phyloP scores from a whole-genome alignment of 805 yeast genomes.

The Cyberlindnera mississippiensis region DNA sequence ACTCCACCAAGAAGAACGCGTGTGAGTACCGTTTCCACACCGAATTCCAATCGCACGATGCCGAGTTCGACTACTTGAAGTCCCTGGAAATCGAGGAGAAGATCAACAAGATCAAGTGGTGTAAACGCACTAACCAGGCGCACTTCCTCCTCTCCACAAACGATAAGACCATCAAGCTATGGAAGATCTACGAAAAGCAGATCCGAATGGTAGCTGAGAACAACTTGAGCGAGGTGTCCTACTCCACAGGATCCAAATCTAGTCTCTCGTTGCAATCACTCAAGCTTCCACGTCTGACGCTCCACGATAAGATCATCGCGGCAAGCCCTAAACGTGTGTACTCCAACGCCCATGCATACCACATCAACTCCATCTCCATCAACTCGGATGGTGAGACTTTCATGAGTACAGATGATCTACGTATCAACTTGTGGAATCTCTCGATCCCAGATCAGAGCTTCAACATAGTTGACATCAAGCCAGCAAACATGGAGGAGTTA shows the following conservation, averaged over 20 bases:
- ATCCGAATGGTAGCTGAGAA: constrained; percentile 90
- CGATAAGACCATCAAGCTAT: constrained; percentile 96
- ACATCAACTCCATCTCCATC: constrained; percentile 90
- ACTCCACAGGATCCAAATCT: constrained; percentile 6
- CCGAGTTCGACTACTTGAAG: constrained; percentile 95
- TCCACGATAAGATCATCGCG: constrained; percentile 91
- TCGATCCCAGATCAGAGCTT: constrained; percentile 93
- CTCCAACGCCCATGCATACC: constrained; percentile 97
- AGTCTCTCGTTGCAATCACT: constrained; percentile 41
- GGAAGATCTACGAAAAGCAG: constrained; percentile 93
- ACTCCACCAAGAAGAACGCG: constrained; percentile 60
- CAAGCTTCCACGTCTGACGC: constrained; percentile 81
- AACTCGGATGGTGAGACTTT: constrained; percentile 96
- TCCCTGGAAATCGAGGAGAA: constrained; percentile 96
- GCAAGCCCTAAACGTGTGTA: constrained; percentile 91
- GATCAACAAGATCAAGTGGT: constrained; percentile 97
- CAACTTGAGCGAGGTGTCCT: constrained; percentile 54
- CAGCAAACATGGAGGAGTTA: constrained; percentile 97
- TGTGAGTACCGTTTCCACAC: constrained; percentile 96
- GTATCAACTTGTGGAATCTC: constrained; percentile 94
- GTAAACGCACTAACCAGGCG: constrained; percentile 82
- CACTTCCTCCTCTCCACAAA: constrained; percentile 87
- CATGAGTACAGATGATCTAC: constrained; percentile 86
- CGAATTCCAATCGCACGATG: constrained; percentile 97
- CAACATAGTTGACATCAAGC: constrained; percentile 96